Evolutionary conservation across 2,329 filamentous ascomycete species (phyloP).

Genomic region (Graphium sp.): DNA sequence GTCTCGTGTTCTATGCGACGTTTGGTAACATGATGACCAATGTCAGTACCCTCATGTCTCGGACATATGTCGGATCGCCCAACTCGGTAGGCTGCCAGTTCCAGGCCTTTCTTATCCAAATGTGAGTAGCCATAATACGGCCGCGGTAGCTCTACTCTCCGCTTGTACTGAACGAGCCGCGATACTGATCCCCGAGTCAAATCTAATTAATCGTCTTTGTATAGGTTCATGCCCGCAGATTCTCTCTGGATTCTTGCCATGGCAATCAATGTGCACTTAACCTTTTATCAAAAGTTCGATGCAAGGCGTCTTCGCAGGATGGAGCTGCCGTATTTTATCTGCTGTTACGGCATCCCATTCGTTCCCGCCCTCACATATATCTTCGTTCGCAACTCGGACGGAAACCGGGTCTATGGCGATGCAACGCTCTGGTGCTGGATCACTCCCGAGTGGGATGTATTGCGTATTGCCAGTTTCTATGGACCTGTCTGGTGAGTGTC

Average conservation of each 20-base stretch:
- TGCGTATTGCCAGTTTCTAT: slow-evolving; percentile 57
- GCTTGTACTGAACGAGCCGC: too few relatives aligned
- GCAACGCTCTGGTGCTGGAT: slow-evolving; percentile 73
- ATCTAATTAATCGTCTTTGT: too few relatives aligned
- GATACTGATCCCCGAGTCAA: too few relatives aligned
- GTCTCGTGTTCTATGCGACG: slow-evolving; percentile 69
- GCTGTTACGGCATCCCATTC: slow-evolving; percentile 54
- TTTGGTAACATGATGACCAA: slow-evolving; percentile 69
- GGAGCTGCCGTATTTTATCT: slow-evolving; percentile 47
- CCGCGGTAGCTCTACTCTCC: too few relatives aligned
- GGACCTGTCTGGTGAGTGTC: slow-evolving; percentile 33
- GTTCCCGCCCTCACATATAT: slow-evolving; percentile 46
- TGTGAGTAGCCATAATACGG: slow-evolving; percentile 30
- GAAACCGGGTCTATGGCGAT: slow-evolving; percentile 45
- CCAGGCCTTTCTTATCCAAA: slow-evolving; percentile 68
- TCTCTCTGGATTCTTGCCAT: slow-evolving; percentile 60
- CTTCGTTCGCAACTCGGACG: slow-evolving; percentile 33
- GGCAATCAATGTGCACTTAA: slow-evolving; percentile 65
- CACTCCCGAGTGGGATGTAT: slow-evolving; percentile 40
- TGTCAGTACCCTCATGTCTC: slow-evolving; percentile 58
- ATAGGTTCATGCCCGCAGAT: slow-evolving; percentile 57
- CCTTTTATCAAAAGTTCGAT: slow-evolving; percentile 55
- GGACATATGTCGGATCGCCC: slow-evolving; percentile 33
- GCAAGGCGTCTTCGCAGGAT: slow-evolving; percentile 41
- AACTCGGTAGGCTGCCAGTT: slow-evolving; percentile 45